phyloP scores from a whole-genome alignment of 2,329 filamentous ascomycete species.

The Zalaria obscura region DNA sequence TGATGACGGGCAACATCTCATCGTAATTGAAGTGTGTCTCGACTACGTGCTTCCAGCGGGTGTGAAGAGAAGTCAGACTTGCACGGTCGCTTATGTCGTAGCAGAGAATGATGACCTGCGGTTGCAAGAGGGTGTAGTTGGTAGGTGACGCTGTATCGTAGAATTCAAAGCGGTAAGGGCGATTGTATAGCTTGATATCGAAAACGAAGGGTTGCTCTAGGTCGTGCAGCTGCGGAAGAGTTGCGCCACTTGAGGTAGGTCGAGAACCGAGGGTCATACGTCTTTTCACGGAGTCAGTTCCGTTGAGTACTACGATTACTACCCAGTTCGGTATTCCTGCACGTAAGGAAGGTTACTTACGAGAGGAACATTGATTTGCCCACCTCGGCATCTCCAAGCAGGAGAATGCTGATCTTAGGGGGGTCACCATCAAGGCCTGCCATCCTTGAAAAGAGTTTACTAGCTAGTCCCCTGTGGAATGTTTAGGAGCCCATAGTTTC shows the following conservation, averaged over 20 bases:
- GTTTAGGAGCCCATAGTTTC: no score
- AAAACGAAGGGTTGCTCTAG: constrained; percentile 45
- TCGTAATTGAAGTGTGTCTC: constrained; percentile 39
- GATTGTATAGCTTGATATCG: constrained; percentile 42
- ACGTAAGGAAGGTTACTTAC: constrained; percentile 25
- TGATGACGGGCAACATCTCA: constrained; percentile 40
- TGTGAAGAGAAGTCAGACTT: constrained; percentile 33
- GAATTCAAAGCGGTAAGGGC: constrained; percentile 39
- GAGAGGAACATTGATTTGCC: constrained; percentile 51
- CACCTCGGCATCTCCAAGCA: constrained; percentile 44
- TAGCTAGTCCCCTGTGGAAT: no score
- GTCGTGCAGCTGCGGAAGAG: constrained; percentile 34
- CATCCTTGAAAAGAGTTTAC: not conserved
- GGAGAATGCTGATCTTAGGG: constrained; percentile 35
- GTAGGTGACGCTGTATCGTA: constrained; percentile 43
- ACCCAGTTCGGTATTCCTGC: no score
- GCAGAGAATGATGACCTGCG: constrained; percentile 42
- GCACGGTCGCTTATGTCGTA: constrained; percentile 42
- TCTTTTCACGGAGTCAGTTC: constrained; percentile 3
- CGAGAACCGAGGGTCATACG: constrained; percentile 13
- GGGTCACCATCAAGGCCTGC: constrained; percentile 3
- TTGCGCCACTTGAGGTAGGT: constrained; percentile 11
- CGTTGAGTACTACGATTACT: no score
- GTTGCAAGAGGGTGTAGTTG: constrained; percentile 40
- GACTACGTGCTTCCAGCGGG: constrained; percentile 27